phyloP scores from a whole-genome alignment of 2,329 filamentous ascomycete genomes.

The Sarocladium oryzae region DNA sequence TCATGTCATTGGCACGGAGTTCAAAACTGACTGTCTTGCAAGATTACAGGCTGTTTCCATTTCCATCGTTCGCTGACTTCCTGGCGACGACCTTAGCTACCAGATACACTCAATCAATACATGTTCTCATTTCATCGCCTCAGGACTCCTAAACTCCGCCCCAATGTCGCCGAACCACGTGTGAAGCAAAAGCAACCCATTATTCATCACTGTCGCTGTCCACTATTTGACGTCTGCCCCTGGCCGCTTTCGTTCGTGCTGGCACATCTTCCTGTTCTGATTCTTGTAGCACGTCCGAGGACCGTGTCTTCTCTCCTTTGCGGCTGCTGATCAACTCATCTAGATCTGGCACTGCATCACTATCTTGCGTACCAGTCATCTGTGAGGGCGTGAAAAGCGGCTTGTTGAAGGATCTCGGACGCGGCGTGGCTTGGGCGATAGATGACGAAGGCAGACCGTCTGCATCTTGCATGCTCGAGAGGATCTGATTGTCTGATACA shows the following conservation, averaged over 20 bases:
- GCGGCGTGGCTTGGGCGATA: conserved; percentile 18
- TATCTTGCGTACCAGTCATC: conserved; percentile 34
- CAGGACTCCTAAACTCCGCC: background rate
- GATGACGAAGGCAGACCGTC: conserved; percentile 13
- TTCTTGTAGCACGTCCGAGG: background rate
- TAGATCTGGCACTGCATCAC: conserved; percentile 31
- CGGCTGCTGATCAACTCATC: conserved; percentile 17
- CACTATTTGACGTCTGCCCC: conserved; percentile 10
- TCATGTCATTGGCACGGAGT: background rate
- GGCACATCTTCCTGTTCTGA: background rate
- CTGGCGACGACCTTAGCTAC: no score
- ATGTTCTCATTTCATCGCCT: background rate
- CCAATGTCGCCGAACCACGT: background rate
- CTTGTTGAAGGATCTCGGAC: conserved; percentile 16
- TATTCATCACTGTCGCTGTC: conserved; percentile 13
- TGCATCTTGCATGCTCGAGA: conserved; percentile 28
- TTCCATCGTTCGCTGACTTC: no score
- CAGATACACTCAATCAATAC: background rate
- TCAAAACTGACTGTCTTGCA: background rate
- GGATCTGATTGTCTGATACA: conserved; percentile 39
- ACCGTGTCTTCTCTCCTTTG: conserved; percentile 10
- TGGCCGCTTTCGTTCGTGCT: background rate
- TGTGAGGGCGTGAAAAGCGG: conserved; percentile 32
- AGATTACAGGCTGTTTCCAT: background rate
- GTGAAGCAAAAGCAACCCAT: background rate